Evolutionary conservation across 192 early-diverging fungal genomes (phyloP).

Genomic region (Podila epicladia): DNA sequence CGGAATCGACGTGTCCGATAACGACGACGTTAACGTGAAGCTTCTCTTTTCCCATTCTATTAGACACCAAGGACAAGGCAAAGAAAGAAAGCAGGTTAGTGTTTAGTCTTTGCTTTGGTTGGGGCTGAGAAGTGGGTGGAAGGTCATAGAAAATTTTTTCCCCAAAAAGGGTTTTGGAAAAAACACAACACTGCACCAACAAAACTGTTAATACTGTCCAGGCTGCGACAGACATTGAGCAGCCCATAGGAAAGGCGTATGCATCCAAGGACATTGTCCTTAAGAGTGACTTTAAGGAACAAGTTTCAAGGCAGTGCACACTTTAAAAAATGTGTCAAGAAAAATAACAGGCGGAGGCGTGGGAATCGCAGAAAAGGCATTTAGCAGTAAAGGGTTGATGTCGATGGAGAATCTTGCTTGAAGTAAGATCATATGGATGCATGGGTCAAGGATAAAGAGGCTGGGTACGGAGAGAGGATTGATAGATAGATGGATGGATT

Average conservation of each 20-base stretch:
- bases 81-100: background rate
- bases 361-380: too few species aligned
- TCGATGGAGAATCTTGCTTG: background rate
- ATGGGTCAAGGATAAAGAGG: background rate
- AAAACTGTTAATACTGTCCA: too few species aligned
- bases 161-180: background rate
- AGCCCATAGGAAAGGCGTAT: too few species aligned
- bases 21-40: constrained; percentile 91
- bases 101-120: background rate
- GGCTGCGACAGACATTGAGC: too few species aligned
- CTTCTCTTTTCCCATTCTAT: constrained; percentile 76
- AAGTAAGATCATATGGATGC: background rate
- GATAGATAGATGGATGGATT: constrained; percentile 8
- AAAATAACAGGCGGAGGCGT: too few species aligned
- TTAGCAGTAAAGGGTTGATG: background rate
- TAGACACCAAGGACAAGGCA: background rate
- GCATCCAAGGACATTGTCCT: too few species aligned
- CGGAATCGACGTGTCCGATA: constrained; percentile 99
- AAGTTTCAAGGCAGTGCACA: too few species aligned
- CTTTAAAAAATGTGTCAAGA: too few species aligned
- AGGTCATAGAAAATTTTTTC: background rate
- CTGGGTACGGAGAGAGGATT: background rate
- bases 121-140: background rate
- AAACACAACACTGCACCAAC: background rate
- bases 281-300: too few species aligned